phyloP scores from a whole-genome alignment of 768 basidiomycete genomes.

The Collybiopsis luxurians region DNA sequence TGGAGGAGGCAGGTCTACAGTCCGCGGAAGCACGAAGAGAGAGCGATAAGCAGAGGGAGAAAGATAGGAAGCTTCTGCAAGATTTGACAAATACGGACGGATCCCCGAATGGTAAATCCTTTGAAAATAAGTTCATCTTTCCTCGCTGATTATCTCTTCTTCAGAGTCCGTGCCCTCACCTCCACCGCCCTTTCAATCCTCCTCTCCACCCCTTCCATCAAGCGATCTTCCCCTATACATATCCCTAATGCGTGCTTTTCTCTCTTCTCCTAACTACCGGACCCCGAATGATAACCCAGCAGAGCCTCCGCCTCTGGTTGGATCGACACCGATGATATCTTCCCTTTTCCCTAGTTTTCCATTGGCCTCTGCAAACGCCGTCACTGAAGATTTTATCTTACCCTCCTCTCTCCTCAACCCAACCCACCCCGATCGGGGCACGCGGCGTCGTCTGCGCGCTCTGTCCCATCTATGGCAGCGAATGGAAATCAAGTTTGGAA shows the following conservation, averaged over 20 bases:
- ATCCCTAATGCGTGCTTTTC: slow-evolving; percentile 7
- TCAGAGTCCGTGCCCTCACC: no score
- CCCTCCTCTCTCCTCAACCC: not conserved
- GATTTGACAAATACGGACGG: no score
- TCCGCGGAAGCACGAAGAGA: not conserved
- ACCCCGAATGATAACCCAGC: no score
- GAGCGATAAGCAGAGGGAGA: not conserved
- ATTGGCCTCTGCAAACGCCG: no score
- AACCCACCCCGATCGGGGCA: not conserved
- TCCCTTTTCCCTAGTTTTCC: not conserved
- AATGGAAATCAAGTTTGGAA: not conserved
- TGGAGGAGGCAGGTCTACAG: not conserved
- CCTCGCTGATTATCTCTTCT: no score
- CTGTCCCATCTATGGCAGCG: not conserved
- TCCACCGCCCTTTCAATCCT: not conserved
- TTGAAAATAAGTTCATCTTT: no score
- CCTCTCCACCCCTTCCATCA: not conserved
- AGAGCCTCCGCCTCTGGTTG: no score
- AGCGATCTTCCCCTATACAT: not conserved
- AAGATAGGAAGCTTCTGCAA: no score
- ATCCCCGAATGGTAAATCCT: no score
- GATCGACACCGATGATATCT: no score
- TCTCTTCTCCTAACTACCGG: not conserved
- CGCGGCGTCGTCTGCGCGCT: not conserved
- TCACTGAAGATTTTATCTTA: no score